Conservation (phyloP, 192 early-diverging fungal genomes). For the Backusella luteola region DNA sequence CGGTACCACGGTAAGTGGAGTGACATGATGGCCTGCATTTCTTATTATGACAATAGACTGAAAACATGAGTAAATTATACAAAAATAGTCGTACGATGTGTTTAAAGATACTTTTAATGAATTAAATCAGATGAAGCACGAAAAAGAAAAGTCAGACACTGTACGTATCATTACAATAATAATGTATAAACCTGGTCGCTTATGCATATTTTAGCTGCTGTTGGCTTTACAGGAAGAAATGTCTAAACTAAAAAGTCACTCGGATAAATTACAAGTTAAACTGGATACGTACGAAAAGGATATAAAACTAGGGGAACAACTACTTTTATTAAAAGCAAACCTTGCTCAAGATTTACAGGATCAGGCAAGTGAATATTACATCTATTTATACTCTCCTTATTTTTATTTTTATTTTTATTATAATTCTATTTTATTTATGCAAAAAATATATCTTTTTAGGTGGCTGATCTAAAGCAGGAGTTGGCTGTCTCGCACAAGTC, state of each 20-base stretch:
- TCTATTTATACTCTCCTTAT: not conserved
- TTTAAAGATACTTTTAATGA: slow-evolving; percentile 10
- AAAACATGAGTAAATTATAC: not conserved
- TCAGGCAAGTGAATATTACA: not conserved
- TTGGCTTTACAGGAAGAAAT: not conserved
- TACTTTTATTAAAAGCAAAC: slow-evolving; percentile 1
- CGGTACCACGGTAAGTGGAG: not conserved
- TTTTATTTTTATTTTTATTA: not conserved
- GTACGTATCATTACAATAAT: not conserved
- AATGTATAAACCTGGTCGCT: not conserved
- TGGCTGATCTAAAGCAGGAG: slow-evolving; percentile 10
- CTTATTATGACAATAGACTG: not conserved
- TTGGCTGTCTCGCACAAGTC: not conserved
- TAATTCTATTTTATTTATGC: not conserved
- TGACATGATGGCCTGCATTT: too few relatives aligned
- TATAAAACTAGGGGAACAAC: not conserved
- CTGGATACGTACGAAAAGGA: not conserved
- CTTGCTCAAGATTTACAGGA: not conserved
- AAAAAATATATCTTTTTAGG: not conserved
- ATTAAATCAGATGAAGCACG: not conserved
- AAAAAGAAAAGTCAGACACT: slow-evolving; percentile 3
- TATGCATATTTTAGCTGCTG: not conserved
- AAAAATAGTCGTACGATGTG: not conserved
- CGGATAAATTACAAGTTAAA: slow-evolving; percentile 7
- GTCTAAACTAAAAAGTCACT: slow-evolving; percentile 5